phyloP scores from a whole-genome alignment of 306 rosid genomes.

The Fragaria nilgerrensis region DNA sequence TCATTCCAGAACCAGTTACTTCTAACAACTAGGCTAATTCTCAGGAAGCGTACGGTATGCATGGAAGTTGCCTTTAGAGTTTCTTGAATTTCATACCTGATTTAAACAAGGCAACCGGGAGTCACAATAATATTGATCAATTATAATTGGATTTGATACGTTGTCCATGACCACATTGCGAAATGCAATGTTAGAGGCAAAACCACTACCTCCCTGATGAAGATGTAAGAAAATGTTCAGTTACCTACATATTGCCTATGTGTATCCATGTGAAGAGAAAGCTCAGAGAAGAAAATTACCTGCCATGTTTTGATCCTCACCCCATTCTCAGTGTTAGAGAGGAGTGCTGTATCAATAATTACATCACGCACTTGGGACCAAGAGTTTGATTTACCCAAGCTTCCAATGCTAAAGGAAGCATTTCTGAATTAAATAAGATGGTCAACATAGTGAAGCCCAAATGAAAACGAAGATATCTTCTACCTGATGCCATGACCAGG shows the following conservation, averaged over 20 bases:
- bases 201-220: constrained; percentile 75
- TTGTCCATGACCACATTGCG: constrained; percentile 69
- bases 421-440: constrained; percentile 18
- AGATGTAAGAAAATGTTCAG: constrained; percentile 13
- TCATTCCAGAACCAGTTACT: neutral
- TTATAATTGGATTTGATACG: constrained; percentile 78
- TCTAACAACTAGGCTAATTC: neutral
- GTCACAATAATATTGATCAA: constrained; percentile 90
- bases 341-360: constrained; percentile 58
- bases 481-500: constrained; percentile 97
- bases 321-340: constrained; percentile 71
- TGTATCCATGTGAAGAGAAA: neutral
- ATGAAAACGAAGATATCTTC: constrained; percentile 7
- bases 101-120: constrained; percentile 57
- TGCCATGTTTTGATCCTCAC: constrained; percentile 98
- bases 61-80: neutral
- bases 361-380: constrained; percentile 62
- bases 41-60: neutral
- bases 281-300: constrained; percentile 37
- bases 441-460: neutral
- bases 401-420: constrained; percentile 73
- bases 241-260: neutral
- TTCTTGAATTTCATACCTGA: constrained; percentile 48
- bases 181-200: constrained; percentile 62
- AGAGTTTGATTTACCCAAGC: constrained; percentile 76